Conservation (phyloP, 2,329 filamentous ascomycete genomes). For the Fusarium anguioides region DNA sequence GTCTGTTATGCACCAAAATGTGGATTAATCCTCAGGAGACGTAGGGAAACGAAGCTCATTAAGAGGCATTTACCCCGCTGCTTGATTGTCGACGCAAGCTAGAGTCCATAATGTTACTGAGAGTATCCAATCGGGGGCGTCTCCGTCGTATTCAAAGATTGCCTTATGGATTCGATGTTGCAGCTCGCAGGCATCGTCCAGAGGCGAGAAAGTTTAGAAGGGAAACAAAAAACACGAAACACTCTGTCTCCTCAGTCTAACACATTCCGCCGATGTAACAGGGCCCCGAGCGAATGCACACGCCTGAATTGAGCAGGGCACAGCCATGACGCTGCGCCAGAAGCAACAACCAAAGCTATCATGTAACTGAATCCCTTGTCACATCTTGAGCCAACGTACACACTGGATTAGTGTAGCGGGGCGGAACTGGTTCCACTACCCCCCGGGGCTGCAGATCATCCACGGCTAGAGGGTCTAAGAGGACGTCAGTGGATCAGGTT, state of each 20-base stretch:
- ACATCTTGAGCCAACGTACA: background rate
- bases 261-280: background rate
- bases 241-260: background rate
- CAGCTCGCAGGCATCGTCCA: background rate
- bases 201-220: background rate
- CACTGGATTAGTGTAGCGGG: background rate
- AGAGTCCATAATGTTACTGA: background rate
- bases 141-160: background rate
- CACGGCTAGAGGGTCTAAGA: background rate
- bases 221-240: background rate
- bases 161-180: background rate
- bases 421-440: background rate
- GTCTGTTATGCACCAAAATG: conserved; percentile 6
- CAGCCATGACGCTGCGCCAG: background rate
- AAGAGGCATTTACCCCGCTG: background rate
- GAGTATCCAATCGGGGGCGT: conserved; percentile 18
- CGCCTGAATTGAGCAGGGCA: background rate
- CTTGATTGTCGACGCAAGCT: background rate
- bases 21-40: background rate
- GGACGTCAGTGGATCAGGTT: background rate
- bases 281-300: background rate
- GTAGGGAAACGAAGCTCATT: background rate
- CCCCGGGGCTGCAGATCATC: conserved; percentile 10
- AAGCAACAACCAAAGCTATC: background rate
- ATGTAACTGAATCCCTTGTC: background rate